A percentile compares a stretch with the other conserved stretches of the same genome.
phyloP scores from a whole-genome alignment of 441 rosid species.

The Brassica hybrid region DNA sequence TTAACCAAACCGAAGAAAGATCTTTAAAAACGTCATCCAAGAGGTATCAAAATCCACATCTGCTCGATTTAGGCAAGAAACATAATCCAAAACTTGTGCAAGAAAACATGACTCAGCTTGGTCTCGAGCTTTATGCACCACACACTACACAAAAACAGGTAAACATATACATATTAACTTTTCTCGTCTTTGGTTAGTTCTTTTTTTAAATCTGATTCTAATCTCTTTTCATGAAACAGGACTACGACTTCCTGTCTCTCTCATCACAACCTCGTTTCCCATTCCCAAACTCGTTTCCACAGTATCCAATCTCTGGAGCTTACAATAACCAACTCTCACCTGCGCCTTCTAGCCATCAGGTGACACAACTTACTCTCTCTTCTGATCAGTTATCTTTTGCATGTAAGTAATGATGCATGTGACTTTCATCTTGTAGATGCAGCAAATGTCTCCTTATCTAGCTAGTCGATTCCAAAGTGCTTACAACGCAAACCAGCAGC shows the following conservation, averaged over 20 bases:
- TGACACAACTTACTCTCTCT: neutral
- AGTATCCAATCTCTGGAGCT: slow-evolving; percentile 45
- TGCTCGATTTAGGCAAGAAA: too few relatives aligned
- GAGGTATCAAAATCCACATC: slow-evolving; percentile 6
- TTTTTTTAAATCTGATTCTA: slow-evolving; percentile 26
- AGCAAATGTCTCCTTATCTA: slow-evolving; percentile 57
- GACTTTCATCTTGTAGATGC: slow-evolving; percentile 45
- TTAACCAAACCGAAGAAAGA: slow-evolving; percentile 35
- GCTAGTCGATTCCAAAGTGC: slow-evolving; percentile 45
- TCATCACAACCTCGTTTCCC: slow-evolving; percentile 53
- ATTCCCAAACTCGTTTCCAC: slow-evolving; percentile 41
- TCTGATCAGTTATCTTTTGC: neutral
- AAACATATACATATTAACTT: neutral
- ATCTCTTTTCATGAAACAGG: slow-evolving; percentile 45
- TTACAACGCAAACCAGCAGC: slow-evolving; percentile 46
- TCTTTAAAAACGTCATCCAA: slow-evolving; percentile 32
- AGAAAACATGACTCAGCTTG: slow-evolving; percentile 32
- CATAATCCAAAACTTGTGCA: neutral
- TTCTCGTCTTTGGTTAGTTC: neutral
- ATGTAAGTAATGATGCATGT: neutral
- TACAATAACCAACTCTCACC: slow-evolving; percentile 52
- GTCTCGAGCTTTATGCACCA: slow-evolving; percentile 22
- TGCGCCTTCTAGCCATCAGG: slow-evolving; percentile 61
- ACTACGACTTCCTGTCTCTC: slow-evolving; percentile 71
- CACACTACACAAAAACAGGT: slow-evolving; percentile 55